Percentiles rank a stretch among this genome's conserved stretches.
Conservation (phyloP, 2,329 filamentous ascomycete species). For the Dryadomyces sulphureus region DNA sequence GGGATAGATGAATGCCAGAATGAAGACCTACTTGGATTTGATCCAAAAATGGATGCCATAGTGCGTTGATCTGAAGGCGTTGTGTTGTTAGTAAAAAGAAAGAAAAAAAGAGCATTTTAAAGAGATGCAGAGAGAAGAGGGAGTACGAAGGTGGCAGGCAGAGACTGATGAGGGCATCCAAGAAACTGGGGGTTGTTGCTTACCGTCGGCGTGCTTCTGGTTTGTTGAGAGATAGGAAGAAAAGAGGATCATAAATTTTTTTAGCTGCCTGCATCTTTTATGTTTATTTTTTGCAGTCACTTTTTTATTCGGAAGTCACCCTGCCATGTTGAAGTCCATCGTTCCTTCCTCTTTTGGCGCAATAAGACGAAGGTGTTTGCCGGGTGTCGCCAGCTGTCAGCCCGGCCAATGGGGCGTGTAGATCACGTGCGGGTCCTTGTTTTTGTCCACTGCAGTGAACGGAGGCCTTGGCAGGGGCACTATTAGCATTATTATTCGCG, state of each 20-base stretch:
- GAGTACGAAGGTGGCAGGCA: too few relatives aligned
- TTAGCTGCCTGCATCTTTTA: too few relatives aligned
- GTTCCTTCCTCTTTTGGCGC: neutral
- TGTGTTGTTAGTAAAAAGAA: neutral
- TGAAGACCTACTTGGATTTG: constrained; percentile 4
- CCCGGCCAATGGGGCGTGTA: neutral
- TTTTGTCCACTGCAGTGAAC: neutral
- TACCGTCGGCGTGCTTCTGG: too few relatives aligned
- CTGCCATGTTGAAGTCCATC: neutral
- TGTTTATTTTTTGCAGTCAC: too few relatives aligned
- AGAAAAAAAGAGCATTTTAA: too few relatives aligned
- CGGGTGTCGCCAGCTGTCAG: neutral
- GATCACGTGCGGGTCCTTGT: neutral
- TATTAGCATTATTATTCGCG: neutral
- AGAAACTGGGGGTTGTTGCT: too few relatives aligned
- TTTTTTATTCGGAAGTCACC: too few relatives aligned
- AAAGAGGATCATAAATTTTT: too few relatives aligned
- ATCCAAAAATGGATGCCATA: constrained; percentile 9
- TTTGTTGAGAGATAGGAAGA: too few relatives aligned
- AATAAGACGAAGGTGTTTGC: neutral
- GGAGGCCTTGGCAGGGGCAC: neutral
- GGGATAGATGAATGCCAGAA: too few relatives aligned
- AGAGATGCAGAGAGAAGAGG: too few relatives aligned
- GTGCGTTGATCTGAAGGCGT: neutral
- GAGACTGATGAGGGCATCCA: too few relatives aligned